Conservation (phyloP, 73 alveolate genomes). For the Tetrahymena thermophila region DNA sequence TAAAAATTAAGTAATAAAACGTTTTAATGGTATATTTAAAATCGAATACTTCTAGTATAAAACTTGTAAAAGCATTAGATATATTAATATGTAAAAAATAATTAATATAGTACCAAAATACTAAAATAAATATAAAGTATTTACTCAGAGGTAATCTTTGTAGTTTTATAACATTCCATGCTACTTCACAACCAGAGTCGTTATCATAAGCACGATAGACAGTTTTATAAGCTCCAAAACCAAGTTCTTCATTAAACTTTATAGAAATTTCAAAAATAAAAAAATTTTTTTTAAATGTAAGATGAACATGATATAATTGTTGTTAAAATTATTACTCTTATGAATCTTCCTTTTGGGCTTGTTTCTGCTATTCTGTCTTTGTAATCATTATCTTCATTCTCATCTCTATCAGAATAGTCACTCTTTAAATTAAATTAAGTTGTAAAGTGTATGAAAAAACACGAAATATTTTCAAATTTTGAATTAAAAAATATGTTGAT, state of each 20-base stretch:
- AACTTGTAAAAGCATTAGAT: background rate
- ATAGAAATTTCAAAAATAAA: background rate
- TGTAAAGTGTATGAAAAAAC: no score
- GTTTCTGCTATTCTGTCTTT: conserved; percentile 65
- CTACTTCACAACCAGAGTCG: conserved; percentile 95
- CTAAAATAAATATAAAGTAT: background rate
- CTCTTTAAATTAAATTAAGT: background rate
- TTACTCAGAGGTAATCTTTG: conserved; percentile 59
- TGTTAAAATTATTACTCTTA: conserved; percentile 27
- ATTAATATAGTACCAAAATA: background rate
- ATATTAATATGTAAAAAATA: no score
- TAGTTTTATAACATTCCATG: conserved; percentile 93
- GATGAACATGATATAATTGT: background rate
- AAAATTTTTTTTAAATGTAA: background rate
- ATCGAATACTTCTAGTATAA: background rate
- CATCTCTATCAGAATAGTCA: background rate
- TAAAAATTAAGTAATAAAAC: no score
- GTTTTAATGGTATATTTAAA: background rate
- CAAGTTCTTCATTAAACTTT: conserved; percentile 83
- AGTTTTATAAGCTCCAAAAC: conserved; percentile 91
- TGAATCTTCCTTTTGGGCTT: conserved; percentile 87
- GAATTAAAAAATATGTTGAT: no score
- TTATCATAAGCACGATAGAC: conserved; percentile 91
- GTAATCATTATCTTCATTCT: background rate
- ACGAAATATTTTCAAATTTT: no score